phyloP scores from a whole-genome alignment of 1,139 yeast genomes.

The Taphrina wiesneri region DNA sequence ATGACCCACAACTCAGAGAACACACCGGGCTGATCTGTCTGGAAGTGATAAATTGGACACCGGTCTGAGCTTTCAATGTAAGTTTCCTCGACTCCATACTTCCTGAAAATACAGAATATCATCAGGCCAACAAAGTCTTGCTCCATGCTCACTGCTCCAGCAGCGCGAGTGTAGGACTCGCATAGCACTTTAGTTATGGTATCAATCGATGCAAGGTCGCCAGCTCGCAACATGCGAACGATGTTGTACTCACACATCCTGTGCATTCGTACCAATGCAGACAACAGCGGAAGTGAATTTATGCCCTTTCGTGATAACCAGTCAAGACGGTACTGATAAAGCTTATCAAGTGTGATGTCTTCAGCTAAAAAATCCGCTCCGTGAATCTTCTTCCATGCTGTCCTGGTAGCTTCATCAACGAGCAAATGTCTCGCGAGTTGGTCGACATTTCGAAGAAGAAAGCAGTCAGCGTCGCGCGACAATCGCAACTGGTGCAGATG shows the following conservation, averaged over 20 bases:
- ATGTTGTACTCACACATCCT: conserved; percentile 3
- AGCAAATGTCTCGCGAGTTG: neutral
- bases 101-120: conserved; percentile 10
- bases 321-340: conserved; percentile 7
- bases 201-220: neutral
- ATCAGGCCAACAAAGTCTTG: conserved; percentile 7
- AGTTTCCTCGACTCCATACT: conserved; percentile 24
- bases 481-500: conserved; percentile 8
- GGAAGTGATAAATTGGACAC: conserved; percentile 19
- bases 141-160: neutral
- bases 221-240: neutral
- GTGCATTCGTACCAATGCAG: conserved; percentile 8
- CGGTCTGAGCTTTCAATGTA: conserved; percentile 20
- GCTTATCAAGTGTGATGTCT: neutral
- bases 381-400: conserved; percentile 15
- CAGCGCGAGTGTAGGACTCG: neutral
- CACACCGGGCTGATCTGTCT: conserved; percentile 21
- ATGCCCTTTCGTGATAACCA: conserved; percentile 2
- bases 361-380: conserved; percentile 1
- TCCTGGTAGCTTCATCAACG: conserved; percentile 6
- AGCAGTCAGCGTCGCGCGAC: conserved; percentile 10
- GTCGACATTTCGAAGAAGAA: neutral
- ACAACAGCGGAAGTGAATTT: neutral
- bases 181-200: neutral
- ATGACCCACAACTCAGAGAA: conserved; percentile 22